Conservation (phyloP, 1,284 basidiomycete genomes). For the Microbotryum scabiosae region DNA sequence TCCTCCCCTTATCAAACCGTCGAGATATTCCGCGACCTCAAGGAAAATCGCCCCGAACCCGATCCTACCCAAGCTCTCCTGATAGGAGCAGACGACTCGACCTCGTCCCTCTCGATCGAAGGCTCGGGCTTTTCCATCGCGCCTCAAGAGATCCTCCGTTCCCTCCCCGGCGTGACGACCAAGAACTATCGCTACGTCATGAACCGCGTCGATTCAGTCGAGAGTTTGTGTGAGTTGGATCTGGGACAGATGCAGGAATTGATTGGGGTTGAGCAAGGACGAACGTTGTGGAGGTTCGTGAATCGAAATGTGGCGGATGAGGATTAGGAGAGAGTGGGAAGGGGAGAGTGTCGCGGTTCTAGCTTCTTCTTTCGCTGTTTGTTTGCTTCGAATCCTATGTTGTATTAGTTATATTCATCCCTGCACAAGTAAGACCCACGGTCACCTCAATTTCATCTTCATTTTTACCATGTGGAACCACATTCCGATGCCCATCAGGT, state of each 20-base stretch:
- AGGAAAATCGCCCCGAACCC: constrained; percentile 73
- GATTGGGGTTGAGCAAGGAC: constrained; percentile 73
- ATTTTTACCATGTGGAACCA: too few relatives aligned
- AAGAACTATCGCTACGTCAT: constrained; percentile 83
- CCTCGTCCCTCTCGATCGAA: constrained; percentile 9
- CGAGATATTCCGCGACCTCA: constrained; percentile 88
- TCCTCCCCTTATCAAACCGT: constrained; percentile 87
- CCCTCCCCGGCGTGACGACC: constrained; percentile 54
- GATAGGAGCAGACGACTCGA: constrained; percentile 59
- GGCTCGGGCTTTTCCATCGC: constrained; percentile 50
- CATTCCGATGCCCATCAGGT: too few relatives aligned
- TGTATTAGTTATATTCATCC: too few relatives aligned
- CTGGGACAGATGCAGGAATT: constrained; percentile 60
- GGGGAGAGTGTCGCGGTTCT: too few relatives aligned
- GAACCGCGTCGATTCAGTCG: constrained; percentile 65
- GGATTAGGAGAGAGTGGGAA: background rate
- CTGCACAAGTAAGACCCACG: too few relatives aligned
- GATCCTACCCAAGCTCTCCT: constrained; percentile 64
- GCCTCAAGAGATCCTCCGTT: constrained; percentile 64
- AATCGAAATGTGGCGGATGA: constrained; percentile 50
- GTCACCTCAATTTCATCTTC: too few relatives aligned
- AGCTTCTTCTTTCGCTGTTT: too few relatives aligned
- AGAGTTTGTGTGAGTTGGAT: constrained; percentile 53
- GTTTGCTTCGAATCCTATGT: too few relatives aligned
- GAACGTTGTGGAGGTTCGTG: constrained; percentile 68